phyloP scores from a whole-genome alignment of 148 eudicot species.

The Bassia scoparia region DNA sequence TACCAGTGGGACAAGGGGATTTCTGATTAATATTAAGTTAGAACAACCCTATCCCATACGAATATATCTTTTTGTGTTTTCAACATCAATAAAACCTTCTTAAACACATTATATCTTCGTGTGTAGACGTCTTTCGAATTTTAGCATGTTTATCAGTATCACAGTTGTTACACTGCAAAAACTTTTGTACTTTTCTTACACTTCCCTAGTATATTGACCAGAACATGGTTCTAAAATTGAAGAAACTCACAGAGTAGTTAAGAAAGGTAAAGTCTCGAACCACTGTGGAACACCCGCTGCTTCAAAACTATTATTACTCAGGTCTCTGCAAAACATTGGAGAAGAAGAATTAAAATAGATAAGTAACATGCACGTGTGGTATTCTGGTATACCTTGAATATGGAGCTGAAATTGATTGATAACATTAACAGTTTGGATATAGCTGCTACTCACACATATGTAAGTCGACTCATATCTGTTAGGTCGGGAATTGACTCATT shows the following conservation, averaged over 20 bases:
- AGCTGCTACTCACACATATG: slow-evolving; percentile 31
- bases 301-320: slow-evolving; percentile 33
- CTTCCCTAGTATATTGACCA: neutral
- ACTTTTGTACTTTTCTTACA: neutral
- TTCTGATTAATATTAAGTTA: neutral
- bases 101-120: neutral
- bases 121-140: neutral
- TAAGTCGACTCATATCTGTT: slow-evolving; percentile 30
- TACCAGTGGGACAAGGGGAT: neutral
- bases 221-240: neutral
- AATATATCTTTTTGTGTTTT: neutral
- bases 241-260: slow-evolving; percentile 35
- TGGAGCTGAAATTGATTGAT: neutral
- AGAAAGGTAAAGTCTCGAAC: slow-evolving; percentile 21
- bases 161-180: neutral
- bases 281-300: slow-evolving; percentile 25
- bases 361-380: neutral
- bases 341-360: neutral
- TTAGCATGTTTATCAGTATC: neutral
- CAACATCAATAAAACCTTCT: neutral
- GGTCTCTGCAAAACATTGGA: slow-evolving; percentile 27
- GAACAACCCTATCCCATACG: neutral
- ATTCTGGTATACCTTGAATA: neutral
- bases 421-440: neutral
- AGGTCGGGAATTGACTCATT: slow-evolving; percentile 30